A percentile compares a stretch with the other conserved stretches of the same genome.
phyloP scores from a whole-genome alignment of 2,329 filamentous ascomycete genomes.

The Zasmidium angulare region DNA sequence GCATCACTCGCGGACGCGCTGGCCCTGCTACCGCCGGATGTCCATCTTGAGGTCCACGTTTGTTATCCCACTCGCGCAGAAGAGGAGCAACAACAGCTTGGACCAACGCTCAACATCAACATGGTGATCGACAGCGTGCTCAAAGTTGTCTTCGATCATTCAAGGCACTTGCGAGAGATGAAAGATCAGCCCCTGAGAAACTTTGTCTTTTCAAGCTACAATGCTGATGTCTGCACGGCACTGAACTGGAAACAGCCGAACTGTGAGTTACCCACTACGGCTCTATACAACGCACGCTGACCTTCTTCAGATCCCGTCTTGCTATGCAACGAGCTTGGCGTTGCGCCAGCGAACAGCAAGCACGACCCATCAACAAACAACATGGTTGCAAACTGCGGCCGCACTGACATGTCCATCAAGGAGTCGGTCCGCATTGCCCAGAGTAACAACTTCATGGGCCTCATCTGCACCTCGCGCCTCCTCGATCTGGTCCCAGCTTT shows the following conservation, averaged over 20 bases:
- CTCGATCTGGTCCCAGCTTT: slow-evolving; percentile 90
- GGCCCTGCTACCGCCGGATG: slow-evolving; percentile 68
- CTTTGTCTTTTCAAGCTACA: slow-evolving; percentile 93
- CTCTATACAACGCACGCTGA: background rate
- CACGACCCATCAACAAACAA: slow-evolving; percentile 8
- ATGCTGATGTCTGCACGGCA: slow-evolving; percentile 83
- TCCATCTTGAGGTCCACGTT: slow-evolving; percentile 90
- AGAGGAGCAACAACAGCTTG: slow-evolving; percentile 67
- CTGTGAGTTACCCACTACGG: slow-evolving; percentile 54
- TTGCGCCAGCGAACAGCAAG: slow-evolving; percentile 20
- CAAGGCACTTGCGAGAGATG: slow-evolving; percentile 64
- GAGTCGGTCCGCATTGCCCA: slow-evolving; percentile 90
- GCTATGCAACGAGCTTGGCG: slow-evolving; percentile 79
- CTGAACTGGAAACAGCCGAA: slow-evolving; percentile 99
- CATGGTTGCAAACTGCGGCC: slow-evolving; percentile 61
- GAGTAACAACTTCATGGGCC: slow-evolving; percentile 96
- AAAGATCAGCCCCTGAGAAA: slow-evolving; percentile 75
- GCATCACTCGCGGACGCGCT: slow-evolving; percentile 78
- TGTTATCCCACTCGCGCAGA: slow-evolving; percentile 78
- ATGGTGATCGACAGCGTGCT: slow-evolving; percentile 80
- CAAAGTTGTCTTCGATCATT: slow-evolving; percentile 86
- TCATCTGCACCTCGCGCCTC: slow-evolving; percentile 85
- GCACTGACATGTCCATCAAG: slow-evolving; percentile 82
- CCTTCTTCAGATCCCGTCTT: slow-evolving; percentile 71
- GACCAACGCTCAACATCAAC: slow-evolving; percentile 80